Evolutionary conservation across 257 asterid genomes (phyloP).

Genomic region (Solanum clarkiae): DNA sequence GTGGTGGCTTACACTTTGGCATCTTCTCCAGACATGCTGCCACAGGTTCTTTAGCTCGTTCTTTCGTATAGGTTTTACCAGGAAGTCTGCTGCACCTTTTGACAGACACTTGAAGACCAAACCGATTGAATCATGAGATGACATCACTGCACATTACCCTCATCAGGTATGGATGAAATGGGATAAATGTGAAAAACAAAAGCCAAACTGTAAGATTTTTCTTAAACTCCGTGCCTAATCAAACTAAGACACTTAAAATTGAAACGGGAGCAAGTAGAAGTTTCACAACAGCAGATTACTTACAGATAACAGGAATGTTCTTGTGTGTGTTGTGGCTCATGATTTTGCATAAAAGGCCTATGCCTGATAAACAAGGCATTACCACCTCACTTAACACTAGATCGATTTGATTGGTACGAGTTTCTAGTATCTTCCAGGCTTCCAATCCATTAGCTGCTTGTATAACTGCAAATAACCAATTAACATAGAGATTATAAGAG

Average conservation of each 20-base stretch:
- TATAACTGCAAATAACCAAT: conserved; percentile 37
- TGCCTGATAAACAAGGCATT: conserved; percentile 65
- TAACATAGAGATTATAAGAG: background rate
- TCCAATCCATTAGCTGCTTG: conserved; percentile 72
- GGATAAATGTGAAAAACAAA: conserved; percentile 1
- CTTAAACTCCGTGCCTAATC: background rate
- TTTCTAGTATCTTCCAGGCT: conserved; percentile 82
- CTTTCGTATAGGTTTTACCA: conserved; percentile 82
- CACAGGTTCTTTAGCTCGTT: conserved; percentile 22
- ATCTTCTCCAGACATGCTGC: conserved; percentile 90
- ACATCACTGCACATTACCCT: conserved; percentile 71
- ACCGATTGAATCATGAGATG: conserved; percentile 82
- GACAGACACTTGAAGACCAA: conserved; percentile 83
- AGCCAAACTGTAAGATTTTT: background rate
- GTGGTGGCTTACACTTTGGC: conserved; percentile 62
- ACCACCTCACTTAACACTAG: conserved; percentile 71
- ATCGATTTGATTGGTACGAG: conserved; percentile 58
- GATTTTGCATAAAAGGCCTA: conserved; percentile 68
- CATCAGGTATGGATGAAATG: conserved; percentile 11
- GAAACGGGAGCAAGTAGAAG: background rate
- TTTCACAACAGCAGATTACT: conserved; percentile 14
- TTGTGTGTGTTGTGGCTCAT: conserved; percentile 78
- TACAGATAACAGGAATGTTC: conserved; percentile 76
- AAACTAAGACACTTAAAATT: background rate
- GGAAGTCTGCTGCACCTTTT: conserved; percentile 82